Percentiles rank a stretch among this genome's conserved stretches.
Conservation (phyloP, 805 yeast genomes). For the Millerozyma miso region DNA sequence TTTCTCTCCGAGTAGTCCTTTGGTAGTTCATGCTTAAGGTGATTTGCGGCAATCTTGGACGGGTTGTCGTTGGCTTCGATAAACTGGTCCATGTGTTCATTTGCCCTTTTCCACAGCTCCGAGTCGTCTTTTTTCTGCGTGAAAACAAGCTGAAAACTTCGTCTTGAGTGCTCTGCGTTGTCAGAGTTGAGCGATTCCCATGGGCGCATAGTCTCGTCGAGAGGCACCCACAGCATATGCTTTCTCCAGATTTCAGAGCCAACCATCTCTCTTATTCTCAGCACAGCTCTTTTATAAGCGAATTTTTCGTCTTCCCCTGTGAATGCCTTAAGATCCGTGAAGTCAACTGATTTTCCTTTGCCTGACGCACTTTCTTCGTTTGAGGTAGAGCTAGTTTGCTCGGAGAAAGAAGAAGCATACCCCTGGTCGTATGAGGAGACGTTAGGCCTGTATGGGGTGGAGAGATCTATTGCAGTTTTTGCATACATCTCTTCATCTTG, state of each 20-base stretch:
- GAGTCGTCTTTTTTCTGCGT: neutral
- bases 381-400: conserved; percentile 35
- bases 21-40: conserved; percentile 15
- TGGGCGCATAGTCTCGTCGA: conserved; percentile 48
- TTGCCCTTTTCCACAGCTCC: neutral
- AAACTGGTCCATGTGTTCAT: conserved; percentile 7
- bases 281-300: conserved; percentile 68
- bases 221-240: conserved; percentile 50
- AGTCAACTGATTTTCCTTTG: conserved; percentile 20
- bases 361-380: conserved; percentile 3
- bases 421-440: conserved; percentile 58
- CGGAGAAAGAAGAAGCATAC: conserved; percentile 19
- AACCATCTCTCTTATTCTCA: conserved; percentile 59
- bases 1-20: conserved; percentile 17
- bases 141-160: neutral
- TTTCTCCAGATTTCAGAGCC: conserved; percentile 49
- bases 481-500: conserved; percentile 71
- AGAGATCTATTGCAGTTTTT: conserved; percentile 54
- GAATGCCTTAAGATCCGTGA: conserved; percentile 49
- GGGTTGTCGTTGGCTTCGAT: conserved; percentile 8
- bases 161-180: neutral
- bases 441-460: conserved; percentile 67
- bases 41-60: conserved; percentile 6
- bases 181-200: conserved; percentile 38
- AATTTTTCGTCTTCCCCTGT: conserved; percentile 77